Percentiles rank a stretch among this genome's conserved stretches.
phyloP scores from a whole-genome alignment of 495 filamentous ascomycete species.

The Amorphotheca resinae region DNA sequence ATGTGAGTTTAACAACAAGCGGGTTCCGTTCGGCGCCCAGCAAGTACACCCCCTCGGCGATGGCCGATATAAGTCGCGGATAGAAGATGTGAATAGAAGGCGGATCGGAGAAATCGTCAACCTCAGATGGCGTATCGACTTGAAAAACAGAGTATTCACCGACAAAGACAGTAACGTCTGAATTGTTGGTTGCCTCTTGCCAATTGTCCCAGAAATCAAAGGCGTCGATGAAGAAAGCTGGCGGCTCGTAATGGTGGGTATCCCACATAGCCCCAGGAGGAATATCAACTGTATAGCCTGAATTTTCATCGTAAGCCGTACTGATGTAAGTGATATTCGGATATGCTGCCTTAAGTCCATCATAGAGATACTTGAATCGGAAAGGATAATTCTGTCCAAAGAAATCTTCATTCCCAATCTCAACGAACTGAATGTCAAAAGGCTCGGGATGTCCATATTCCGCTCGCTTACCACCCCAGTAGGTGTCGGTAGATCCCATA shows the following conservation, averaged over 20 bases:
- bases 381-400: conserved; percentile 28
- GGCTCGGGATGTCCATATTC: conserved; percentile 9
- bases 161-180: conserved; percentile 25
- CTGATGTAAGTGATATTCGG: conserved; percentile 38
- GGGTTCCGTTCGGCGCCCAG: conserved; percentile 45
- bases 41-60: conserved; percentile 41
- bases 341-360: conserved; percentile 36
- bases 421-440: conserved; percentile 8
- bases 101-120: conserved; percentile 6
- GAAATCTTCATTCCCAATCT: conserved; percentile 38
- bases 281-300: conserved; percentile 6
- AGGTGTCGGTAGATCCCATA: conserved; percentile 7
- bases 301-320: conserved; percentile 9
- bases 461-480: conserved; percentile 5
- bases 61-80: conserved; percentile 5
- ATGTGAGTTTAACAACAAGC: conserved; percentile 33
- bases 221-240: conserved; percentile 32
- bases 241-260: conserved; percentile 34
- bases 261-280: conserved; percentile 20
- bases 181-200: conserved; percentile 17
- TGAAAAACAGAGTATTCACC: conserved; percentile 35
- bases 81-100: conserved; percentile 10
- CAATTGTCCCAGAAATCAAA: conserved; percentile 40
- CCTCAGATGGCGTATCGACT: conserved; percentile 24
- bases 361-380: conserved; percentile 35